Evolutionary conservation across 2,329 filamentous ascomycete species (phyloP).

Genomic region (Aspergillus fumigatiaffinis): DNA sequence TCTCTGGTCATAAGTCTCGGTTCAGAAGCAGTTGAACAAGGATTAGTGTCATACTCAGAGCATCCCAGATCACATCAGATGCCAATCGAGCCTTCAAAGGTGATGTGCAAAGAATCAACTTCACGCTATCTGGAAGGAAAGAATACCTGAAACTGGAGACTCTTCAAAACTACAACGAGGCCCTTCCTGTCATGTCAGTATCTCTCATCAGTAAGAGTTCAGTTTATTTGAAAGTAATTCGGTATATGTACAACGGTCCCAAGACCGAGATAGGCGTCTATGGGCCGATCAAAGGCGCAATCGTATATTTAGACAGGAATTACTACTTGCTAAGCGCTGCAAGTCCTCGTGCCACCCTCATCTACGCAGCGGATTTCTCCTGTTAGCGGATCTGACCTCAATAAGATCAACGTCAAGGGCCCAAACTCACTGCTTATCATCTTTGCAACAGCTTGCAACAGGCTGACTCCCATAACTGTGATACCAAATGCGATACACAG

Average conservation of each 20-base stretch:
- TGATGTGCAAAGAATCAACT: background rate
- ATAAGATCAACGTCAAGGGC: background rate
- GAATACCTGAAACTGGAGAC: background rate
- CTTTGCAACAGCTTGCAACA: slow-evolving; percentile 69
- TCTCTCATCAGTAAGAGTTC: background rate
- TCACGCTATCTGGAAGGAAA: background rate
- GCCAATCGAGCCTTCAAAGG: background rate
- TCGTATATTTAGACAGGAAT: background rate
- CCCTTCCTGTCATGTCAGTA: background rate
- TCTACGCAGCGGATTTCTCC: slow-evolving; percentile 17
- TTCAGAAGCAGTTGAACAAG: background rate
- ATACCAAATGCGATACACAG: slow-evolving; percentile 74
- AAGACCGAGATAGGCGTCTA: background rate
- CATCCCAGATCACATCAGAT: background rate
- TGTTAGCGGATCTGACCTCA: slow-evolving; percentile 9
- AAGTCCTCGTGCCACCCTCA: slow-evolving; percentile 31
- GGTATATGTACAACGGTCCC: slow-evolving; percentile 8
- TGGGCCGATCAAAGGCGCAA: background rate
- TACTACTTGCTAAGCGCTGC: slow-evolving; percentile 17
- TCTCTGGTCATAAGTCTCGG: background rate
- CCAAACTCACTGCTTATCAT: slow-evolving; percentile 48
- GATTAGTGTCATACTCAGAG: background rate
- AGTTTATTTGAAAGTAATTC: background rate
- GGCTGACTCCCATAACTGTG: slow-evolving; percentile 74
- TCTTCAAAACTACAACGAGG: background rate